Evolutionary conservation across 164 flowering plant species (phyloP), one percentile per base, ranked within the genome.

Genomic region (Akebia trifoliata): DNA sequence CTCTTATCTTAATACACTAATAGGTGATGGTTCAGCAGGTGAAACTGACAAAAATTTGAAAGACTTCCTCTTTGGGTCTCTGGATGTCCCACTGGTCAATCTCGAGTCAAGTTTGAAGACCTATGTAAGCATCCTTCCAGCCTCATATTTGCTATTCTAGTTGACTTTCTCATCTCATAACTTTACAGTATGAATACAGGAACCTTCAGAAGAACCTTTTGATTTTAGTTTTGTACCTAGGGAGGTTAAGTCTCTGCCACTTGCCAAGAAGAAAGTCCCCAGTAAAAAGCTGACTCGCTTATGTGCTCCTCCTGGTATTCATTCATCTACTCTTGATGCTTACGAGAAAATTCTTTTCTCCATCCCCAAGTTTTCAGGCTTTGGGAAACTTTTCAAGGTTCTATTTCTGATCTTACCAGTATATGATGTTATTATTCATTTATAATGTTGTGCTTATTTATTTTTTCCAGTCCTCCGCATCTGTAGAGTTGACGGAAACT

Each of bases 331-430:
- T 44, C 70, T 69, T 36, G 95, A 93, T 78, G 86, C 88, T 18
- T 93, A 93, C 69, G 97, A 90, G 62, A 90, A 64, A 50, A 58
- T 84, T 53, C 85, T 93, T 37, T 84, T 93, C 10, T 79, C 91
- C 49, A 79, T 94, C 47, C 84, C 93, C 2, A 96, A 94, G 68
- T 90, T 90, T 61, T 69, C 90, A 6, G 63, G 58, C 73, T 94
- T 83, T 60, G 99, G 97, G 39, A 81, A 81, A 65, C 96, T 87
- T 69, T 90, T 94, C 81, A 94, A 90, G 97, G 99, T 89, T 71
- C 55, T 47, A 26, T 63, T 15, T 3, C 38, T 29, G 26, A 40
- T 36, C 46, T 54, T 54, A 17, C 34, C 26, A n/a, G n/a, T n/a
- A n/a, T n/a, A 24, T 17, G 8, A 10, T 14, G 12, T 49, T 7